Percentiles rank a stretch among this genome's conserved stretches.
Evolutionary conservation across 352 stramenopile genomes (phyloP).

Genomic region (Phytophthora sp.): DNA sequence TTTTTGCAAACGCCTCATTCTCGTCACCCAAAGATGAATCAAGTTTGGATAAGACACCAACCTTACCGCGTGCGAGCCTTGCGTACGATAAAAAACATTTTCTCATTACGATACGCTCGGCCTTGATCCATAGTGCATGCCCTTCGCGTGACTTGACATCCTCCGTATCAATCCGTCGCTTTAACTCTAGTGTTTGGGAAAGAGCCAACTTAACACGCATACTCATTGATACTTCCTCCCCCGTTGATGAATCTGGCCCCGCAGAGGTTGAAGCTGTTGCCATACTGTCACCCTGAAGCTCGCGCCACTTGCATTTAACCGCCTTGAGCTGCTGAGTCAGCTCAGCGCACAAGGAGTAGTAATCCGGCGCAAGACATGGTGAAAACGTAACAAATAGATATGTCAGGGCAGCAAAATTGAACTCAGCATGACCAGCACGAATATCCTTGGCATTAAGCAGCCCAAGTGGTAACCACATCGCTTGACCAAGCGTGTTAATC

Average conservation of each 20-base stretch:
- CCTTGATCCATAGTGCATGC: slow-evolving; percentile 74
- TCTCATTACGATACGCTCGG: slow-evolving; percentile 69
- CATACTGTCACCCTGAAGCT: slow-evolving; percentile 44
- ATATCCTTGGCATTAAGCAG: slow-evolving; percentile 75
- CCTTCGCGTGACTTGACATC: slow-evolving; percentile 66
- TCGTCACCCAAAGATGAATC: slow-evolving; percentile 48
- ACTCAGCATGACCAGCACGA: slow-evolving; percentile 67
- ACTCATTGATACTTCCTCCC: slow-evolving; percentile 43
- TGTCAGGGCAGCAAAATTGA: slow-evolving; percentile 76
- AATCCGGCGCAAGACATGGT: slow-evolving; percentile 56
- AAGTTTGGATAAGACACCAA: slow-evolving; percentile 61
- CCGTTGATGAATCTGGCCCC: not conserved
- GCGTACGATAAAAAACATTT: slow-evolving; percentile 84
- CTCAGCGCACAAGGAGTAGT: slow-evolving; percentile 54
- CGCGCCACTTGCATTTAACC: slow-evolving; percentile 64
- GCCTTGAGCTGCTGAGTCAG: slow-evolving; percentile 61
- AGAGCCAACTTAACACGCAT: slow-evolving; percentile 72
- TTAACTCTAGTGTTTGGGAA: slow-evolving; percentile 79
- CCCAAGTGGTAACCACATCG: slow-evolving; percentile 69
- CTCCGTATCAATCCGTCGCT: slow-evolving; percentile 64
- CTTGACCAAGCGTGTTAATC: slow-evolving; percentile 73
- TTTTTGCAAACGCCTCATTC: slow-evolving; percentile 67
- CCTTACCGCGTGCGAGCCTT: slow-evolving; percentile 63
- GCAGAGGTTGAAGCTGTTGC: not conserved
- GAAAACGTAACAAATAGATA: slow-evolving; percentile 78